Percentiles rank a stretch among this genome's conserved stretches.
Conservation (phyloP, 106 monocot species). For the Ottelia alismoides region DNA sequence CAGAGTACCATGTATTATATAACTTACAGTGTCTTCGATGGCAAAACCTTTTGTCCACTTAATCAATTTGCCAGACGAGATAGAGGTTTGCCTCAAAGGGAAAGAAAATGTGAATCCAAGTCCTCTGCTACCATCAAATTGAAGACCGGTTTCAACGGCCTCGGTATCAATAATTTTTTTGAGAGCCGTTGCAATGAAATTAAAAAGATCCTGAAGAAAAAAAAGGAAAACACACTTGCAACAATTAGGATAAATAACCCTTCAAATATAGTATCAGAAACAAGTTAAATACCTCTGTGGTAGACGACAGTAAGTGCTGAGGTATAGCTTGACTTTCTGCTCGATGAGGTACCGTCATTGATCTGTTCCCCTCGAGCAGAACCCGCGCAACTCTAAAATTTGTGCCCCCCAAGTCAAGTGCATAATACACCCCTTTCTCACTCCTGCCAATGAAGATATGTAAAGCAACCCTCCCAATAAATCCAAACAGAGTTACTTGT, state of each 20-base stretch:
- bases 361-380: conserved; percentile 38
- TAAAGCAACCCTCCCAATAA: too few species aligned
- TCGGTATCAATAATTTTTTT: conserved; percentile 34
- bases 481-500: too few species aligned
- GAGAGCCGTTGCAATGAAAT: conserved; percentile 38
- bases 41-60: conserved; percentile 88
- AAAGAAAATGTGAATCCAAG: conserved; percentile 87
- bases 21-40: conserved; percentile 62
- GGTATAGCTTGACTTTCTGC: conserved; percentile 52
- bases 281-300: conserved; percentile 37
- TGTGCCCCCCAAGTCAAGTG: conserved; percentile 73
- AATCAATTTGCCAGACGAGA: conserved; percentile 69
- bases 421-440: conserved; percentile 69
- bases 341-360: conserved; percentile 27
- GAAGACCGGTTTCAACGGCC: conserved; percentile 10
- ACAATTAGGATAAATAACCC: background rate
- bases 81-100: conserved; percentile 57
- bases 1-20: too few species aligned
- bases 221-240: background rate
- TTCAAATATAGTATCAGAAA: background rate
- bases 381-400: conserved; percentile 63
- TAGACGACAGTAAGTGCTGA: conserved; percentile 35
- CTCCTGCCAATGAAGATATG: too few species aligned
- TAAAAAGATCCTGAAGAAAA: conserved; percentile 43
- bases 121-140: conserved; percentile 23